Evolutionary conservation across 2,329 filamentous ascomycete species (phyloP).

Genomic region (Talaromyces sp.): DNA sequence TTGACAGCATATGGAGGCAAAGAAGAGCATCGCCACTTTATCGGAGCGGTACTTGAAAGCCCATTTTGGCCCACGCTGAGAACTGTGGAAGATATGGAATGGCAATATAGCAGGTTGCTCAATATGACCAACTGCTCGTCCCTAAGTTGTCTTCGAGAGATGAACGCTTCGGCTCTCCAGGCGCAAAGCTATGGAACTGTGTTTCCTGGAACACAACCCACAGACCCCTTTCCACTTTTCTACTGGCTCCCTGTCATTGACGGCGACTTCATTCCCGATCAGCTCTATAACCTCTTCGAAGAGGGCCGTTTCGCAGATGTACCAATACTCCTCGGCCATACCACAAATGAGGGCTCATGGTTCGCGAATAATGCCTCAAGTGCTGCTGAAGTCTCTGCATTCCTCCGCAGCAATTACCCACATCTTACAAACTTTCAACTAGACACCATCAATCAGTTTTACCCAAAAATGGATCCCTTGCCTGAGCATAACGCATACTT

Average conservation of each 20-base stretch:
- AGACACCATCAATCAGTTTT: constrained; percentile 58
- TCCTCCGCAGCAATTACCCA: constrained; percentile 60
- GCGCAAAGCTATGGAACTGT: constrained; percentile 46
- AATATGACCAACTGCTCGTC: constrained; percentile 34
- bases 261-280: constrained; percentile 50
- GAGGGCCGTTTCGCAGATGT: constrained; percentile 52
- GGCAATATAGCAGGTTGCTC: constrained; percentile 52
- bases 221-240: constrained; percentile 50
- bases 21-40: constrained; percentile 47
- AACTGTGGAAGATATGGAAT: constrained; percentile 50
- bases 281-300: constrained; percentile 51
- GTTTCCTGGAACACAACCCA: constrained; percentile 41
- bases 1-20: constrained; percentile 52
- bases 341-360: constrained; percentile 64
- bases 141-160: constrained; percentile 50
- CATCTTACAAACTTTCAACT: constrained; percentile 54
- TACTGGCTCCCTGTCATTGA: constrained; percentile 56
- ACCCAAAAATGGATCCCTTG: constrained; percentile 45
- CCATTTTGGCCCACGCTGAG: constrained; percentile 53
- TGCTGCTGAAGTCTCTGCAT: constrained; percentile 52
- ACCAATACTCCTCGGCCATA: constrained; percentile 57
- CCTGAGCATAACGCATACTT: constrained; percentile 39
- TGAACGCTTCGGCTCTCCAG: constrained; percentile 49
- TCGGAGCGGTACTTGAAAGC: constrained; percentile 54
- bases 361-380: constrained; percentile 52